Conservation (phyloP, 306 rosid genomes). For the Nissolia schottii region DNA sequence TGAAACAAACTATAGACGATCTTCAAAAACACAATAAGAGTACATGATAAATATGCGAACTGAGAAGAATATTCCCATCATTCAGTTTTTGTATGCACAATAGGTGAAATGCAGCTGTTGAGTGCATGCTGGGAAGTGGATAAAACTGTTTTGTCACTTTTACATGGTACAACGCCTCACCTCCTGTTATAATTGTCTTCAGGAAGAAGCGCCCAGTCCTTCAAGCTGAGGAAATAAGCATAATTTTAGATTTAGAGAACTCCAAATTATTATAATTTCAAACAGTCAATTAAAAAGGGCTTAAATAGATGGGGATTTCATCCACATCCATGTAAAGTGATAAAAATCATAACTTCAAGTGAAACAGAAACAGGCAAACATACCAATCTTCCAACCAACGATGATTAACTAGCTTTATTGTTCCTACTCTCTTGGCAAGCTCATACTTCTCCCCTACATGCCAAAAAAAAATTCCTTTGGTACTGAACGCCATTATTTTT, state of each 20-base stretch:
- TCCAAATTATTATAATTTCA: not conserved
- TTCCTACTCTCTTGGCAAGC: constrained; percentile 66
- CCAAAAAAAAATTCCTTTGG: not conserved
- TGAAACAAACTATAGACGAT: not conserved
- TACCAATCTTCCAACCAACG: constrained; percentile 95
- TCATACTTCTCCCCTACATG: constrained; percentile 82
- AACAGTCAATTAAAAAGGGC: not conserved
- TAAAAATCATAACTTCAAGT: not conserved
- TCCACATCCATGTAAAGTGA: not conserved
- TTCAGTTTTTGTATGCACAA: not conserved
- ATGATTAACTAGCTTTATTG: constrained; percentile 82
- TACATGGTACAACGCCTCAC: constrained; percentile 34
- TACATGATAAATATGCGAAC: not conserved
- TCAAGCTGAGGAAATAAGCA: constrained; percentile 57
- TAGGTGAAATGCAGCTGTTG: constrained; percentile 1
- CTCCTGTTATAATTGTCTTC: constrained; percentile 71
- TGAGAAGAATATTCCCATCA: not conserved
- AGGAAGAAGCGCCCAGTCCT: constrained; percentile 71
- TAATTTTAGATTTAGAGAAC: not conserved
- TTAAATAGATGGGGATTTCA: constrained; percentile 10
- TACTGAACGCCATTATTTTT: not conserved
- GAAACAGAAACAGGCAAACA: constrained; percentile 2
- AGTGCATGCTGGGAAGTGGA: constrained; percentile 16
- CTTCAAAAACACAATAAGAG: not conserved
- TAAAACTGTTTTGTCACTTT: not conserved